These are phyloP conservation scores for Citeromyces nyonsensis DNA, from an alignment of 805 yeast genomes.

Conservation along the genomic window DNA sequence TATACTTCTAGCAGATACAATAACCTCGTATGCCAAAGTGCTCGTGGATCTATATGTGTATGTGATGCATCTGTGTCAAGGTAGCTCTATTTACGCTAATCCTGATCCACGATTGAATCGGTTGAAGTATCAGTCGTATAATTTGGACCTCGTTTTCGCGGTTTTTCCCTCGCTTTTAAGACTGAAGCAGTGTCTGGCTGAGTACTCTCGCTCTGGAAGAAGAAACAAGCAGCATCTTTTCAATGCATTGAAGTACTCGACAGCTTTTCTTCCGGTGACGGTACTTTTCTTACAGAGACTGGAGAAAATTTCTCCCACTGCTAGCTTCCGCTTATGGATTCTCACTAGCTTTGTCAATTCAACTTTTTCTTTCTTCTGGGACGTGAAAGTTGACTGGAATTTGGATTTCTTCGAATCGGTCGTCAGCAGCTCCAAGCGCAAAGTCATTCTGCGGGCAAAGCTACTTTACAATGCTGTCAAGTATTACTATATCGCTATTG, in stretches of 20 bases:
- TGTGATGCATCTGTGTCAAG: slow-evolving; percentile 25
- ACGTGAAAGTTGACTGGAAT: slow-evolving; percentile 80
- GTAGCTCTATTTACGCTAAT: slow-evolving; percentile 18
- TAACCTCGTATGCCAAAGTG: slow-evolving; percentile 70
- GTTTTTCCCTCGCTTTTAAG: slow-evolving; percentile 59
- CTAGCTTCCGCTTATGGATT: slow-evolving; percentile 23
- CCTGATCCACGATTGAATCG: slow-evolving; percentile 5
- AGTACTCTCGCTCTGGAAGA: slow-evolving; percentile 31
- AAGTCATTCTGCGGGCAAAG: slow-evolving; percentile 12
- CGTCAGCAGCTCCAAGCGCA: slow-evolving; percentile 5
- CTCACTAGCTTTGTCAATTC: slow-evolving; percentile 43
- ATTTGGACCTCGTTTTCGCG: slow-evolving; percentile 14
- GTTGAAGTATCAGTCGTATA: slow-evolving; percentile 14
- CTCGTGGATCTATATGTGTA: slow-evolving; percentile 56
- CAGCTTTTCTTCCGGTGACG: slow-evolving; percentile 41
- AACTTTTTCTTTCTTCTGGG: slow-evolving; percentile 78
- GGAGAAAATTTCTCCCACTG: slow-evolving; percentile 5
- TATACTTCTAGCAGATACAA: slow-evolving; percentile 67
- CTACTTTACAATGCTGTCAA: slow-evolving; percentile 13
- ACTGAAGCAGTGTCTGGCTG: slow-evolving; percentile 68
- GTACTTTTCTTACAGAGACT: slow-evolving; percentile 8
- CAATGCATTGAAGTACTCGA: slow-evolving; percentile 63
- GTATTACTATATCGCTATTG: slow-evolving; percentile 41
- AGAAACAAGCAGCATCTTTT: slow-evolving; percentile 38
- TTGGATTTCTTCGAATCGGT: slow-evolving; percentile 32